Evolutionary conservation across 371 early-diverging fungal species (phyloP).

Genomic region (Batrachochytrium dendrobatidis): DNA sequence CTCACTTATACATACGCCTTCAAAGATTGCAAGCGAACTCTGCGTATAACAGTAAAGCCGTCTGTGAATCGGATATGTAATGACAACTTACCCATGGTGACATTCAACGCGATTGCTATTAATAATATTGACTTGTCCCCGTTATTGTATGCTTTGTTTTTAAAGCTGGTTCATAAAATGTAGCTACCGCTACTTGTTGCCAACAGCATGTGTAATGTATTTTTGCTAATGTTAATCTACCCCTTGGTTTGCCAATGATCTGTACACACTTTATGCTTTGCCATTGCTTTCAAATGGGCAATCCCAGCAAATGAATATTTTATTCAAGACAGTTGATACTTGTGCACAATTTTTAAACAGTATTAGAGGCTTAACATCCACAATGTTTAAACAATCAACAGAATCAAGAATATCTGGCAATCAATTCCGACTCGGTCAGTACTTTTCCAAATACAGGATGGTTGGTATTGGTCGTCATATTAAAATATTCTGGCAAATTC

Average conservation of each 20-base stretch:
- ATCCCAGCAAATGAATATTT: too few species aligned
- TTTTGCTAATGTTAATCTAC: too few species aligned
- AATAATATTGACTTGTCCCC: background rate
- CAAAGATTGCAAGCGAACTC: background rate
- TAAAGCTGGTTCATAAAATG: background rate
- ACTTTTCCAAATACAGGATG: background rate
- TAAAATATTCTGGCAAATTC: background rate
- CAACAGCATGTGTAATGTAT: too few species aligned
- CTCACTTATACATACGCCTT: constrained; percentile 9
- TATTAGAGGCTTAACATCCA: too few species aligned
- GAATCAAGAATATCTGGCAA: background rate
- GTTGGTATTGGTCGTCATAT: background rate
- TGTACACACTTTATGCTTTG: too few species aligned
- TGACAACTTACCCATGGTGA: constrained; percentile 26
- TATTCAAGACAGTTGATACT: too few species aligned
- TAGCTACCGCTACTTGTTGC: too few species aligned
- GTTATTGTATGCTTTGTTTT: background rate
- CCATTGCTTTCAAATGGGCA: too few species aligned
- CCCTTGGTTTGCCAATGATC: too few species aligned
- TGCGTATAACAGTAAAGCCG: background rate
- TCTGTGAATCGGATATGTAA: background rate
- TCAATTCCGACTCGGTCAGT: background rate
- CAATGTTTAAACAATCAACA: too few species aligned
- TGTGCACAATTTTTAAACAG: too few species aligned
- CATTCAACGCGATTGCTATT: background rate